Evolutionary conservation across 106 monocot species (phyloP).

Genomic region (Chionographis japonica): DNA sequence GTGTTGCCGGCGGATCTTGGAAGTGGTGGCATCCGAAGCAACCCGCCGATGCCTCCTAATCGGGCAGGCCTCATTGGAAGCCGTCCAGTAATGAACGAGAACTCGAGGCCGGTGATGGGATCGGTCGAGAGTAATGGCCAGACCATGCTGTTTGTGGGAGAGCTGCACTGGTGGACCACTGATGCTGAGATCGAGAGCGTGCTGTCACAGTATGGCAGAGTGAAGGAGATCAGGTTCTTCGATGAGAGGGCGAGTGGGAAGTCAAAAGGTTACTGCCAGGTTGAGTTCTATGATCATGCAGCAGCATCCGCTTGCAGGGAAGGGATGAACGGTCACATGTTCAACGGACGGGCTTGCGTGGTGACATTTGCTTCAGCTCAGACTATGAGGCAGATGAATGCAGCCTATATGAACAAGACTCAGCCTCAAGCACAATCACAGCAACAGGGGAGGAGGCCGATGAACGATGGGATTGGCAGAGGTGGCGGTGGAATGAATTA

Average conservation of each 20-base stretch:
- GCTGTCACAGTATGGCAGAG: constrained; percentile 45
- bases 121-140: constrained; percentile 22
- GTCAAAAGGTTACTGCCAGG: constrained; percentile 74
- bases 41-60: background rate
- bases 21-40: background rate
- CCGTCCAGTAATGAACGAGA: constrained; percentile 11
- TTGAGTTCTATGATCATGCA: constrained; percentile 56
- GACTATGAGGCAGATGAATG: constrained; percentile 42
- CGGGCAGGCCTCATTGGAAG: background rate
- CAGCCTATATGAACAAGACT: constrained; percentile 17
- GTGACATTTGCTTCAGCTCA: constrained; percentile 58
- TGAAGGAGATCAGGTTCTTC: constrained; percentile 70
- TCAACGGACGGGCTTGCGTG: constrained; percentile 58
- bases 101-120: background rate
- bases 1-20: background rate
- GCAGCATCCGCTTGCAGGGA: constrained; percentile 57
- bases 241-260: constrained; percentile 79
- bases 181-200: constrained; percentile 58
- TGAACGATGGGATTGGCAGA: constrained; percentile 27
- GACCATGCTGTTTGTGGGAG: constrained; percentile 52
- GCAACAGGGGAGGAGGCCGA: constrained; percentile 27
- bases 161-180: constrained; percentile 80
- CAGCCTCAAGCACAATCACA: constrained; percentile 26
- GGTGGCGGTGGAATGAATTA: constrained; percentile 25
- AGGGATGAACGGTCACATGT: constrained; percentile 60